A percentile compares a stretch with the other conserved stretches of the same genome.
Evolutionary conservation across 495 filamentous ascomycete species (phyloP).

Genomic region (Lasiosphaeris hirsuta): DNA sequence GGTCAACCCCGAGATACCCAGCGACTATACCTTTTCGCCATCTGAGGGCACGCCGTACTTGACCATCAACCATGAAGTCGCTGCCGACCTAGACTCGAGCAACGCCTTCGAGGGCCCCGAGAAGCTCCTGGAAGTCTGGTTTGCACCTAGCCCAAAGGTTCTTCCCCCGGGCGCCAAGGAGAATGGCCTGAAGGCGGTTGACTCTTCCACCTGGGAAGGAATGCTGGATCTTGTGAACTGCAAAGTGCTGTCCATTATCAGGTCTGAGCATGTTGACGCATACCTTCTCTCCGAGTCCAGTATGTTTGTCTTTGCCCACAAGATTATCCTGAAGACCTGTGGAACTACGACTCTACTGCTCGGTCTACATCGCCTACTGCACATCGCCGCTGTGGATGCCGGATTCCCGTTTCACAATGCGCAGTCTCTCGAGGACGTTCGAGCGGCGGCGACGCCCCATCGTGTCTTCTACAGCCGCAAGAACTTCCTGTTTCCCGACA

Average conservation of each 20-base stretch:
- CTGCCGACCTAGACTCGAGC: conserved; percentile 89
- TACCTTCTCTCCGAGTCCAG: conserved; percentile 98
- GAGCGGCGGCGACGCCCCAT: conserved; percentile 78
- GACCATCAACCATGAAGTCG: conserved; percentile 95
- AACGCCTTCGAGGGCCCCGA: conserved; percentile 99
- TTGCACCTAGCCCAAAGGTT: conserved; percentile 71
- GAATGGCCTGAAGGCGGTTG: conserved; percentile 81
- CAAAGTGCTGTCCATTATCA: conserved; percentile 92
- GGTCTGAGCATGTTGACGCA: conserved; percentile 94
- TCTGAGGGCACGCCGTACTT: conserved; percentile 77
- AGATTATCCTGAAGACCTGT: conserved; percentile 97
- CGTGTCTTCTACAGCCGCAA: conserved; percentile 98
- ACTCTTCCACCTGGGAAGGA: conserved; percentile 81
- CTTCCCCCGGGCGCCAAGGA: conserved; percentile 68
- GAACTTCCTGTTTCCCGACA: conserved; percentile 95
- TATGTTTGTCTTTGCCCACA: conserved; percentile 99
- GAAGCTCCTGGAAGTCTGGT: conserved; percentile 99
- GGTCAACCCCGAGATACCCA: conserved; percentile 76
- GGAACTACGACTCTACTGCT: conserved; percentile 93
- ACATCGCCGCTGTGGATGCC: conserved; percentile 82
- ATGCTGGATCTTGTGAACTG: conserved; percentile 98
- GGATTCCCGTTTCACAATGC: conserved; percentile 70
- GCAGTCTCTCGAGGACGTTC: conserved; percentile 50
- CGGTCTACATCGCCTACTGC: conserved; percentile 82
- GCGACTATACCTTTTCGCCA: conserved; percentile 75